Percentiles rank a stretch among this genome's conserved stretches.
These are phyloP conservation scores for Serendipita sp. DNA, from an alignment of 768 basidiomycete genomes.

Conservation along the genomic window DNA sequence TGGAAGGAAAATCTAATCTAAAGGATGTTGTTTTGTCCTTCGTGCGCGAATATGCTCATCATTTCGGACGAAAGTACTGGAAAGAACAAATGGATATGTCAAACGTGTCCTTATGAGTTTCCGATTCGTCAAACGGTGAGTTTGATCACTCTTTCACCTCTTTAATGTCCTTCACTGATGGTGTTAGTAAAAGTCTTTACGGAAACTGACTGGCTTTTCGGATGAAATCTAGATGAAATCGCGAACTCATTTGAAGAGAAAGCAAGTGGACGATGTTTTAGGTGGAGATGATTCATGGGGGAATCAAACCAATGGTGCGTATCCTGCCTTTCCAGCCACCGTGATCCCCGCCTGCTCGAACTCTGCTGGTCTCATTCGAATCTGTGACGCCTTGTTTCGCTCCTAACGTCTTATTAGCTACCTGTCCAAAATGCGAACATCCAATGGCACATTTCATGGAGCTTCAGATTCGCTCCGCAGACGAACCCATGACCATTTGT, in stretches of 20 bases:
- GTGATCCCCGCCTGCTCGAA: neutral
- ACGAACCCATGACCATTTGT: conserved; percentile 72
- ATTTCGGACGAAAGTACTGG: conserved; percentile 54
- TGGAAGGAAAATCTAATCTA: neutral
- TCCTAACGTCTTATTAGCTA: conserved; percentile 16
- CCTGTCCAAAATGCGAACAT: conserved; percentile 70
- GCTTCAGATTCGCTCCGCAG: conserved; percentile 86
- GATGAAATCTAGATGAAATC: conserved; percentile 63
- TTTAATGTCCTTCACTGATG: neutral
- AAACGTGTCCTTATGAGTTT: conserved; percentile 90
- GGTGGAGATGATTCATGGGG: conserved; percentile 91
- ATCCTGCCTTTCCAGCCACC: conserved; percentile 24
- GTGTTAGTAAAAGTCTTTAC: conserved; percentile 7
- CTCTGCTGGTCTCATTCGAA: neutral
- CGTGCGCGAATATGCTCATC: conserved; percentile 75
- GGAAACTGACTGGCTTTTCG: neutral
- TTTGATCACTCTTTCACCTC: neutral
- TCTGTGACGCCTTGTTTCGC: neutral
- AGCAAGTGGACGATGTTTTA: conserved; percentile 87
- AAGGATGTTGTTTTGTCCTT: conserved; percentile 87
- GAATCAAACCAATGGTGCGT: conserved; percentile 75
- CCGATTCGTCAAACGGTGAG: conserved; percentile 70
- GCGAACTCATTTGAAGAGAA: conserved; percentile 68
- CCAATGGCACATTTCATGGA: conserved; percentile 85
- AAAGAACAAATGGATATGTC: conserved; percentile 86